Evolutionary conservation across 306 rosid species (phyloP).

Genomic region (Dalbergia cultrata): DNA sequence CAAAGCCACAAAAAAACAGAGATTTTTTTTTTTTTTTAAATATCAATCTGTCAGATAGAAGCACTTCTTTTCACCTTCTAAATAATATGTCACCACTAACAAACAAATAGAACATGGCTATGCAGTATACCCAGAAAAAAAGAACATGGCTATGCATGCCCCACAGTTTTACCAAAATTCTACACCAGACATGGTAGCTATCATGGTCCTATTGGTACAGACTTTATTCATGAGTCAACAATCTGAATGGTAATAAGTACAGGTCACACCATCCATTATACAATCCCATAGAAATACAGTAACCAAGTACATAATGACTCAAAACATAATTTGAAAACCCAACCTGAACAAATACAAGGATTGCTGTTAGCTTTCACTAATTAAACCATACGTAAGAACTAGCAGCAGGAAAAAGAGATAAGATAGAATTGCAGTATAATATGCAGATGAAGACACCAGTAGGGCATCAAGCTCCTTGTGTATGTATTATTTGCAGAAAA

Average conservation of each 20-base stretch:
- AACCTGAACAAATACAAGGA: slow-evolving; percentile 4
- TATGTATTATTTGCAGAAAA: no score
- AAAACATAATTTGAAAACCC: background rate
- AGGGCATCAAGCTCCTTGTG: no score
- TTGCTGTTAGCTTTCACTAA: no score
- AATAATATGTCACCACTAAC: background rate
- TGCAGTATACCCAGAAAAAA: background rate
- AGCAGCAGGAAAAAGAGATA: no score
- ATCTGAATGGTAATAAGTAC: slow-evolving; percentile 1
- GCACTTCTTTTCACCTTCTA: background rate
- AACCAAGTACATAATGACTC: background rate
- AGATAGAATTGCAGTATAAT: no score
- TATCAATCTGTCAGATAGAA: slow-evolving; percentile 8
- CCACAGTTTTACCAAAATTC: slow-evolving; percentile 8
- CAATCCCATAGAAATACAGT: background rate
- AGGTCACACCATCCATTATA: background rate
- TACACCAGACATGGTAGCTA: slow-evolving; percentile 2
- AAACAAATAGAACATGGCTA: background rate
- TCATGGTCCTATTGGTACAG: background rate
- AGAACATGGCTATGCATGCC: background rate
- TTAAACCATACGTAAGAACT: no score
- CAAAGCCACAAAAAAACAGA: slow-evolving; percentile 26
- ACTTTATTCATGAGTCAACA: background rate
- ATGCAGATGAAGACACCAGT: no score
- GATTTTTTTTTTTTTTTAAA: background rate